Conservation (phyloP, 768 basidiomycete genomes). For the Xerocomus potaroensis region DNA sequence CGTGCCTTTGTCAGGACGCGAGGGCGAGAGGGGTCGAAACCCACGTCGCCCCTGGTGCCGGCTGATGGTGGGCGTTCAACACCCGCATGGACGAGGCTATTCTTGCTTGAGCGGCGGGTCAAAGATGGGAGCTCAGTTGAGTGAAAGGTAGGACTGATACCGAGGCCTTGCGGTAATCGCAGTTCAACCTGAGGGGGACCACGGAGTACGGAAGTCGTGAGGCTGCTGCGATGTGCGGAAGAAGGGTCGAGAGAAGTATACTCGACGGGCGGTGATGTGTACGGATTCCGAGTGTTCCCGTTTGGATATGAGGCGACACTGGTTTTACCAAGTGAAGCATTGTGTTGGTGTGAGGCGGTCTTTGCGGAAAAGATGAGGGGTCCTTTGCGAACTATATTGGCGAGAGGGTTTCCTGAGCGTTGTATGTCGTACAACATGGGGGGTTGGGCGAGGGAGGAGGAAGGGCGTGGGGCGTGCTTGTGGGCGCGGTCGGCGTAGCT, state of each 20-base stretch:
- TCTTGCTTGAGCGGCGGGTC: conserved; percentile 15
- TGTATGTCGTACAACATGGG: conserved; percentile 23
- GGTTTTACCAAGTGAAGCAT: too few species aligned
- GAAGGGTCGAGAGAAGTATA: conserved; percentile 7
- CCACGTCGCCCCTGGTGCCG: conserved; percentile 8
- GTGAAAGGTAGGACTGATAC: neutral
- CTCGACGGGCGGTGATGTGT: conserved; percentile 30
- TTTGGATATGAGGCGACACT: too few species aligned
- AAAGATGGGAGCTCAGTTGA: conserved; percentile 15
- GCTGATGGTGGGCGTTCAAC: conserved; percentile 13
- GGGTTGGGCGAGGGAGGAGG: conserved; percentile 2
- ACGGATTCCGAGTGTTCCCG: conserved; percentile 5
- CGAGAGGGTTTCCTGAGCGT: conserved; percentile 14
- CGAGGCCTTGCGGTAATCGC: neutral
- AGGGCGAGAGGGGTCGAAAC: conserved; percentile 16
- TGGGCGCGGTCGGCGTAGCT: conserved; percentile 16
- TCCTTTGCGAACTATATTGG: conserved; percentile 36
- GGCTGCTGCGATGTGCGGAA: conserved; percentile 1
- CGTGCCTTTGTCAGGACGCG: conserved; percentile 32
- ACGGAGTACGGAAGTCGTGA: conserved; percentile 2
- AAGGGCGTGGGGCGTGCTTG: too few species aligned
- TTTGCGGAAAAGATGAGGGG: conserved; percentile 65
- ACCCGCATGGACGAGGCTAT: neutral
- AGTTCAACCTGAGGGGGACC: neutral
- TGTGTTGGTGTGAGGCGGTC: conserved; percentile 21